A percentile compares a stretch with the other conserved stretches of the same genome.
Evolutionary conservation across 2,329 filamentous ascomycete genomes (phyloP).

Genomic region (Neonectria hederae): DNA sequence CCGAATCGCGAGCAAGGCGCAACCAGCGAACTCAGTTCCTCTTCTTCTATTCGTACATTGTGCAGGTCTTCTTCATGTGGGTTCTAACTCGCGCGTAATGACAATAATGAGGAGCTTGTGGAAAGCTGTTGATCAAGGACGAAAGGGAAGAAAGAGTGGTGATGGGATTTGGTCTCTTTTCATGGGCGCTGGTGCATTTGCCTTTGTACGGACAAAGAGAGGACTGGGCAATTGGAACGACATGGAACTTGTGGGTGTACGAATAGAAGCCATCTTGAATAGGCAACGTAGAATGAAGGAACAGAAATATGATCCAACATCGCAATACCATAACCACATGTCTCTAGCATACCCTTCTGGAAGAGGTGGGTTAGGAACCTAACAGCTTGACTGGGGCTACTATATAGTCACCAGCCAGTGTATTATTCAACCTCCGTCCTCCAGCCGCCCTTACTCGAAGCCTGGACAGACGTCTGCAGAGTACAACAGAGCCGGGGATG

Average conservation of each 20-base stretch:
- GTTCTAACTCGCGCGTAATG: conserved; percentile 60
- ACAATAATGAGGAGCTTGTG: background rate
- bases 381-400: too few relatives aligned
- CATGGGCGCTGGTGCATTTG: conserved; percentile 20
- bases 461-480: too few relatives aligned
- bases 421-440: too few relatives aligned
- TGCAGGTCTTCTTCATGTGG: conserved; percentile 97
- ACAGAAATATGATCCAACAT: background rate
- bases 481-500: too few relatives aligned
- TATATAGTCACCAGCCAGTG: too few relatives aligned
- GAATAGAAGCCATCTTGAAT: conserved; percentile 18
- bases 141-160: background rate
- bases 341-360: background rate
- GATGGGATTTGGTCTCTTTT: conserved; percentile 8
- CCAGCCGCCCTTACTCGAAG: too few relatives aligned
- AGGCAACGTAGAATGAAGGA: conserved; percentile 9
- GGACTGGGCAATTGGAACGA: conserved; percentile 13
- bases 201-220: conserved; percentile 7
- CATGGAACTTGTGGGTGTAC: conserved; percentile 2
- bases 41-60: conserved; percentile 92
- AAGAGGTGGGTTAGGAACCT: too few relatives aligned
- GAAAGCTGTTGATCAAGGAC: background rate
- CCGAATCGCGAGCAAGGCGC: conserved; percentile 83
- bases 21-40: conserved; percentile 91
- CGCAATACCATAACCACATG: background rate